Percentiles rank a stretch among this genome's conserved stretches.
phyloP scores from a whole-genome alignment of 305 asterid genomes.

The Ajuga reptans region DNA sequence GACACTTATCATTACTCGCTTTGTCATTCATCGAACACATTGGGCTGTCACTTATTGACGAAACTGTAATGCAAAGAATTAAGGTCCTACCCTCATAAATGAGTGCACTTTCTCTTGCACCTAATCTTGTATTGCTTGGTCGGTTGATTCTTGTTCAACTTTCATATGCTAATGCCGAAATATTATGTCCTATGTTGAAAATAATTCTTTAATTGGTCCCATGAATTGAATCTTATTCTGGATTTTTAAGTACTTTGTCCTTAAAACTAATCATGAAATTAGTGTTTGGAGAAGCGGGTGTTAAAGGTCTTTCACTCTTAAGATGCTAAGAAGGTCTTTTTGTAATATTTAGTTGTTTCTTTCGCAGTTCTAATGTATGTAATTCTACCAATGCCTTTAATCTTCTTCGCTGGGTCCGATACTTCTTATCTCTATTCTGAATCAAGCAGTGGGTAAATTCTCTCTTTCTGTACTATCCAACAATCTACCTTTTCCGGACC shows the following conservation, averaged over 20 bases:
- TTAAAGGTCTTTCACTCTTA: background rate
- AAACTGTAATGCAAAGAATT: background rate
- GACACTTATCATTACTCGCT: background rate
- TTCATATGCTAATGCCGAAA: background rate
- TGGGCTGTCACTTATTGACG: background rate
- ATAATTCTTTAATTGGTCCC: background rate
- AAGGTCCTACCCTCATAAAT: background rate
- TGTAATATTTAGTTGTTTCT: slow-evolving; percentile 18
- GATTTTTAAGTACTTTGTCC: background rate
- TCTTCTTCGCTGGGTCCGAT: slow-evolving; percentile 78
- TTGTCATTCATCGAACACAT: background rate
- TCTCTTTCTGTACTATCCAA: background rate
- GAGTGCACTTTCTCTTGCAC: background rate
- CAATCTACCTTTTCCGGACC: background rate
- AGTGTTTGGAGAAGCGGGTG: slow-evolving; percentile 10
- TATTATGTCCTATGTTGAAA: background rate
- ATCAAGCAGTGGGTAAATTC: slow-evolving; percentile 51
- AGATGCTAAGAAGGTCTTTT: background rate
- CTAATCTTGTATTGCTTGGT: slow-evolving; percentile 7
- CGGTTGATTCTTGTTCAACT: background rate
- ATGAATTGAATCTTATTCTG: background rate
- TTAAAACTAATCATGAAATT: background rate
- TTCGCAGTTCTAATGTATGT: slow-evolving; percentile 81
- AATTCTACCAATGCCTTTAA: slow-evolving; percentile 80
- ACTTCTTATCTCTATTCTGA: slow-evolving; percentile 56